Evolutionary conservation across 2,329 filamentous ascomycete species (phyloP).

Genomic region (Myriosclerotinia curreyana): DNA sequence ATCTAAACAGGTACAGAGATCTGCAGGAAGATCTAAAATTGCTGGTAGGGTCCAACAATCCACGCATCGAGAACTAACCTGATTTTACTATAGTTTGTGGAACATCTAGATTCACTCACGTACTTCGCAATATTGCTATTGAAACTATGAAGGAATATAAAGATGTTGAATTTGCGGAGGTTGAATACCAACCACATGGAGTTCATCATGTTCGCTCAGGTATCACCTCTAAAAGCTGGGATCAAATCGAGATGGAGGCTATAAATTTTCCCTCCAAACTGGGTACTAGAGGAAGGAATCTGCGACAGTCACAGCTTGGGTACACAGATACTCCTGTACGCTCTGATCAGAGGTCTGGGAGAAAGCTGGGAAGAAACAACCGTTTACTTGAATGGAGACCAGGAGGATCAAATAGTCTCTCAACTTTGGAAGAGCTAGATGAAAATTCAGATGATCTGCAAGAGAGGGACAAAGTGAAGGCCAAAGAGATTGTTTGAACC

Average conservation of each 20-base stretch:
- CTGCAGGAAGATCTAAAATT: neutral
- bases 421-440: neutral
- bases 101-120: neutral
- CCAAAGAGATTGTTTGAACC: neutral
- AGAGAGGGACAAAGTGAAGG: neutral
- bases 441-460: neutral
- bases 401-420: neutral
- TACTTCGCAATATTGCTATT: neutral
- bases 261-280: neutral
- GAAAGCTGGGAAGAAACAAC: neutral
- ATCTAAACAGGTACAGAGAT: neutral
- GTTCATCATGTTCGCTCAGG: neutral
- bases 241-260: neutral
- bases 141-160: constrained; percentile 1
- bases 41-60: neutral
- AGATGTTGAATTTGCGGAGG: neutral
- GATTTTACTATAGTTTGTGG: neutral
- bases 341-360: neutral
- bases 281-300: too few relatives aligned
- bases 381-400: neutral
- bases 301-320: neutral
- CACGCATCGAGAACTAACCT: neutral
- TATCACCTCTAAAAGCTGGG: neutral
- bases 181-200: neutral
- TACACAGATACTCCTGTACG: neutral